Evolutionary conservation across 2,329 filamentous ascomycete species (phyloP), one percentile per base, ranked within the genome.

Genomic region (Penicillium sp.): DNA sequence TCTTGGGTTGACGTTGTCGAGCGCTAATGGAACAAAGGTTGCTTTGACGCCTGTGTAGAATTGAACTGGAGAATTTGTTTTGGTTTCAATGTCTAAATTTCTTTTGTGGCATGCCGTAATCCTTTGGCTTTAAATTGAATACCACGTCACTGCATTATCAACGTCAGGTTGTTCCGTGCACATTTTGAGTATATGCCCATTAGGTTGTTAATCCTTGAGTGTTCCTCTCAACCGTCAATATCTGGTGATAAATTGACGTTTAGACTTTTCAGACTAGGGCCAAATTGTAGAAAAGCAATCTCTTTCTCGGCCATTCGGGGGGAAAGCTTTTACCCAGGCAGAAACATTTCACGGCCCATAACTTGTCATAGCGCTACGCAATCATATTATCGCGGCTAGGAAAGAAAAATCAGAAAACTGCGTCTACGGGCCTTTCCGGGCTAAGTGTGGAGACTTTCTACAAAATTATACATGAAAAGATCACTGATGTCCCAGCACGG

Each of bases 21-120:
- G 50, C n/a, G 44, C 37, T 16, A 66, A 69, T 28, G 66, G 66
- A 19, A 61, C 63, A 3, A 47, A 45, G 45, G 64, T 67, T 35
- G 43, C 60, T 48, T 17, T 60, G 10, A 56, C 61, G n/a, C 45
- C 50, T 37, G 49, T 41, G 48, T 25, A 30, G 25, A 5, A 22
- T 26, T 51, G 30, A 42, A 5, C 42, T 22, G 7, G 26, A 19
- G 2, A 44, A 9, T 16, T 7, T 9, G 7, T 5, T 17, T 12
- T 12, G 10, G 8, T 19, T 1, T 30, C n/a, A 30, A 25, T 25
- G 4, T 10, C 30, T 31, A 1, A 6, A 31, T 31, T 2, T 9
- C 5, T 41, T 42, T n/a, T n/a, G 5, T 22, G 3, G 25, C 1
- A n/a, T 26, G 1, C 14, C 12, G 7, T 10, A 12, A 16, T 22